A percentile compares a stretch with the other conserved stretches of the same genome.
phyloP scores from a whole-genome alignment of 805 yeast genomes.

The Kuraishia capsulata region DNA sequence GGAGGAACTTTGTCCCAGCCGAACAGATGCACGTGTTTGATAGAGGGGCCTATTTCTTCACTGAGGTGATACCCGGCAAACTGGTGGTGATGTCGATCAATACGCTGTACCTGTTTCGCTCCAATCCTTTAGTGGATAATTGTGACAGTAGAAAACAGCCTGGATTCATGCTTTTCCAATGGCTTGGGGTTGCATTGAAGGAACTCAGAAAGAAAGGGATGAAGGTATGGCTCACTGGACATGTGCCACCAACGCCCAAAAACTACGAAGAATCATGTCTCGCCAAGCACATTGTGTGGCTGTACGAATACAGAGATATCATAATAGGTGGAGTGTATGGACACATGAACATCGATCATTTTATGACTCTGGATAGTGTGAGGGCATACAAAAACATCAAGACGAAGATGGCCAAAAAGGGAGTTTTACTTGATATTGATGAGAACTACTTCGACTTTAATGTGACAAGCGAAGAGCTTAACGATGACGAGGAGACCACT shows the following conservation, averaged over 20 bases:
- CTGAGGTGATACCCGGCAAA: slow-evolving; percentile 71
- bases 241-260: slow-evolving; percentile 80
- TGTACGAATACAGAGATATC: slow-evolving; percentile 74
- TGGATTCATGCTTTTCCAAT: slow-evolving; percentile 65
- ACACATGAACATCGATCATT: slow-evolving; percentile 87
- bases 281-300: slow-evolving; percentile 72
- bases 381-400: slow-evolving; percentile 51
- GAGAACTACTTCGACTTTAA: slow-evolving; percentile 8
- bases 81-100: slow-evolving; percentile 75
- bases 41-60: slow-evolving; percentile 65
- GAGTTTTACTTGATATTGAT: slow-evolving; percentile 4
- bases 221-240: slow-evolving; percentile 85
- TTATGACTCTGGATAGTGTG: slow-evolving; percentile 64
- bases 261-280: slow-evolving; percentile 68
- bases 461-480: slow-evolving; percentile 12
- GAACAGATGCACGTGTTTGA: slow-evolving; percentile 69
- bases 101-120: slow-evolving; percentile 64
- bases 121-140: slow-evolving; percentile 76
- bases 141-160: slow-evolving; percentile 70
- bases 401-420: slow-evolving; percentile 10
- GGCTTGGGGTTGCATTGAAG: slow-evolving; percentile 69
- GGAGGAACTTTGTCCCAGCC: slow-evolving; percentile 69
- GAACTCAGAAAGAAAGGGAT: slow-evolving; percentile 65
- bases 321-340: slow-evolving; percentile 81
- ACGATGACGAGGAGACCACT: slow-evolving; percentile 9